A percentile compares a stretch with the other conserved stretches of the same genome.
Evolutionary conservation across 2,329 filamentous ascomycete species (phyloP).

Genomic region (Hypomyces perniciosus): DNA sequence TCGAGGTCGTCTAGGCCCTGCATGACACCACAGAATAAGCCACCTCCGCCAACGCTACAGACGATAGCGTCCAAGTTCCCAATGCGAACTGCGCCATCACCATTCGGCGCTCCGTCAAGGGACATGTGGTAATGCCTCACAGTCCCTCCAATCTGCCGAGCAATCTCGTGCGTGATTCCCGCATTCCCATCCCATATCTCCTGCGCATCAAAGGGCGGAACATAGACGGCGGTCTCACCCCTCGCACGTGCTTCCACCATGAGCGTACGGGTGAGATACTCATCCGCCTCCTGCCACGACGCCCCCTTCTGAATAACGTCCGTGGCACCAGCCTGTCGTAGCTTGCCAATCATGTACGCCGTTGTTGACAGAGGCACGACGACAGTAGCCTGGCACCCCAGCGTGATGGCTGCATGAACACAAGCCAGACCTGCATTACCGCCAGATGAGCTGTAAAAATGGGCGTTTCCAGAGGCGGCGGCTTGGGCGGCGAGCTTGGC

Average conservation of each 20-base stretch:
- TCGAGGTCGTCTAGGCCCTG: conserved; percentile 46
- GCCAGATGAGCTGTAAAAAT: conserved; percentile 69
- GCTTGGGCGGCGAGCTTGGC: conserved; percentile 23
- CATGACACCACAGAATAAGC: conserved; percentile 68
- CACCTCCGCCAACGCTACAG: conserved; percentile 74
- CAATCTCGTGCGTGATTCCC: conserved; percentile 46
- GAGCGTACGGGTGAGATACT: conserved; percentile 54
- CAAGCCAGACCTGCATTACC: conserved; percentile 78
- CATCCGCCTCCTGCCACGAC: conserved; percentile 64
- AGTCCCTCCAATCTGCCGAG: conserved; percentile 27
- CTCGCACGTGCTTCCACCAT: conserved; percentile 20
- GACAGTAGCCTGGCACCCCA: conserved; percentile 61
- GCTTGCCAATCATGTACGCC: conserved; percentile 60
- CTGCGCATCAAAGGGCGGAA: conserved; percentile 60
- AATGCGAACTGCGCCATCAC: conserved; percentile 52
- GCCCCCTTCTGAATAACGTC: conserved; percentile 61
- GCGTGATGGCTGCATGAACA: conserved; percentile 60
- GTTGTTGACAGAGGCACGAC: conserved; percentile 63
- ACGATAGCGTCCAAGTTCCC: conserved; percentile 57
- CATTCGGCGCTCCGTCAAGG: conserved; percentile 54
- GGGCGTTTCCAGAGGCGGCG: conserved; percentile 23
- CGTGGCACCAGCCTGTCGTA: conserved; percentile 54
- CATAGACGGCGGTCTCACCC: conserved; percentile 47
- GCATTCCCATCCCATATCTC: conserved; percentile 61
- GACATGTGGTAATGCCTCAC: conserved; percentile 27